These are phyloP conservation scores for Pseudevernia furfuracea DNA, from an alignment of 495 filamentous ascomycete species.

Conservation along the genomic window DNA sequence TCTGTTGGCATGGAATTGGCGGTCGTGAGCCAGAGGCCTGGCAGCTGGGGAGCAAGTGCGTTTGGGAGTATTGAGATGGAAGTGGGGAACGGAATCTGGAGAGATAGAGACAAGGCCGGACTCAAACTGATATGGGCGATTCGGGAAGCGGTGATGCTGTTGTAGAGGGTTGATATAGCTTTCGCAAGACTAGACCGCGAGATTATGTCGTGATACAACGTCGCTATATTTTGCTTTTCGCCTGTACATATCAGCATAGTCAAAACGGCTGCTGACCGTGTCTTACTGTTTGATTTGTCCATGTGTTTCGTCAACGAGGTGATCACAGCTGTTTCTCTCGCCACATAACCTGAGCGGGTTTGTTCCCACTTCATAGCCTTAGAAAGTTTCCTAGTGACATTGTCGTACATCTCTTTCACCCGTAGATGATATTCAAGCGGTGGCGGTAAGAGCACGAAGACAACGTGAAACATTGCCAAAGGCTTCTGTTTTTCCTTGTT, in stretches of 20 bases:
- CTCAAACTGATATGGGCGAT: constrained; percentile 67
- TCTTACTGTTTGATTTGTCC: constrained; percentile 64
- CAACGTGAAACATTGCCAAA: constrained; percentile 96
- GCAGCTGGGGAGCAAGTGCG: constrained; percentile 52
- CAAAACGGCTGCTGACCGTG: not conserved
- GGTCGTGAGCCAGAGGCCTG: constrained; percentile 78
- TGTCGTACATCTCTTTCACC: constrained; percentile 71
- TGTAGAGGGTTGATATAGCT: constrained; percentile 73
- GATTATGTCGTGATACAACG: constrained; percentile 52
- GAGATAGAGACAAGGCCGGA: constrained; percentile 56
- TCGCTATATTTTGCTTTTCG: constrained; percentile 14
- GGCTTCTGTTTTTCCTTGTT: constrained; percentile 45
- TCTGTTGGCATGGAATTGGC: constrained; percentile 61
- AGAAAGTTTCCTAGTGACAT: constrained; percentile 82
- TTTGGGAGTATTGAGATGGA: constrained; percentile 66
- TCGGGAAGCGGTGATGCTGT: constrained; percentile 69
- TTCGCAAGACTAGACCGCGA: constrained; percentile 69
- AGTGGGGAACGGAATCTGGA: constrained; percentile 78
- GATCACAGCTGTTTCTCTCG: constrained; percentile 75
- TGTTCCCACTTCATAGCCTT: constrained; percentile 89
- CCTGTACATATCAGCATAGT: constrained; percentile 15
- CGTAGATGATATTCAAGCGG: constrained; percentile 66
- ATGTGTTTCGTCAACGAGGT: constrained; percentile 62
- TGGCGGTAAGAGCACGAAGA: constrained; percentile 80
- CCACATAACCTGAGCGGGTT: constrained; percentile 77